Percentiles rank a stretch among this genome's conserved stretches.
Evolutionary conservation across 345 rosid species (phyloP).

Genomic region (Populus deltoides): DNA sequence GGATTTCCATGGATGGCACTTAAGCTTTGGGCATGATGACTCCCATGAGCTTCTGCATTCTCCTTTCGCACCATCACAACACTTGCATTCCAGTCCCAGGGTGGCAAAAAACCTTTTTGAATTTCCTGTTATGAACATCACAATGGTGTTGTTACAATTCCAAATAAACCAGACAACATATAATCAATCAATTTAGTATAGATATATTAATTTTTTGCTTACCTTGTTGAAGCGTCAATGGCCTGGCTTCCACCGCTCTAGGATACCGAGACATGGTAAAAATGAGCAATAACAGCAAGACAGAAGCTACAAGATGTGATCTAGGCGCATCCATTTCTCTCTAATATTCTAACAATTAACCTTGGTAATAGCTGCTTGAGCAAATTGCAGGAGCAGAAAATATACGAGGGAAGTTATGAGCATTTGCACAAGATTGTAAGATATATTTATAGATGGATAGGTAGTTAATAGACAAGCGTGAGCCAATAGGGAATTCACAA

Average conservation of each 20-base stretch:
- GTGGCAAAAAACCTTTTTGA: slow-evolving; percentile 21
- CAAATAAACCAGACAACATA: neutral
- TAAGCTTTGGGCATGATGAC: slow-evolving; percentile 36
- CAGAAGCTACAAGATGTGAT: neutral
- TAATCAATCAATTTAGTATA: no score
- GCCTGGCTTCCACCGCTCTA: neutral
- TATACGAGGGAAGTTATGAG: neutral
- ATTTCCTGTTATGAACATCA: slow-evolving; percentile 17
- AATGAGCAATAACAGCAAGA: neutral
- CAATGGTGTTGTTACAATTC: neutral
- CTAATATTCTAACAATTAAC: neutral
- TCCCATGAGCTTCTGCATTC: slow-evolving; percentile 40
- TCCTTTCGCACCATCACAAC: slow-evolving; percentile 44
- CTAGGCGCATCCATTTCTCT: slow-evolving; percentile 3
- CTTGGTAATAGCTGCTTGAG: neutral
- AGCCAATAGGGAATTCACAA: neutral
- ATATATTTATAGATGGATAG: no score
- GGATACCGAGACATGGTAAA: neutral
- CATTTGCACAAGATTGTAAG: neutral
- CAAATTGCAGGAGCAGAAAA: neutral
- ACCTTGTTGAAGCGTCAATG: slow-evolving; percentile 4
- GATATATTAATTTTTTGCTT: neutral
- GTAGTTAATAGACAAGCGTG: neutral
- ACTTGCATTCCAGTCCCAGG: slow-evolving; percentile 44
- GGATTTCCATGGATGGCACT: slow-evolving; percentile 46